Conservation (phyloP, 1,284 basidiomycete genomes). For the Moesziomyces sp. region DNA sequence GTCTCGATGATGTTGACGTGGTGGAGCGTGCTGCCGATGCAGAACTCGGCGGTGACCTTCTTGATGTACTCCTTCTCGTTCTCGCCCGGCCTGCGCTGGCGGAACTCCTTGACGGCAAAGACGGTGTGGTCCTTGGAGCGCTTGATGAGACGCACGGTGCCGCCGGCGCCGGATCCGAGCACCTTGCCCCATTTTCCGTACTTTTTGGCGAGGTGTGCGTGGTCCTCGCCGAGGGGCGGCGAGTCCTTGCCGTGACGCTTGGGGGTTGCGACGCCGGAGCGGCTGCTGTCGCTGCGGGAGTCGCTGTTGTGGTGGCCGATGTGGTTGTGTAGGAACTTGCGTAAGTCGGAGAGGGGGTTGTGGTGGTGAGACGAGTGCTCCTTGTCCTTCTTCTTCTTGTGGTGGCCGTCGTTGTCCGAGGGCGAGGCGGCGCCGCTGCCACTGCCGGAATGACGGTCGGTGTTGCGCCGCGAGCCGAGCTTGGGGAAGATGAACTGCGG, state of each 20-base stretch:
- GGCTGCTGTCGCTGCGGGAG: conserved; percentile 42
- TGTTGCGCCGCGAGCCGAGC: conserved; percentile 53
- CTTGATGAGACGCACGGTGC: conserved; percentile 96
- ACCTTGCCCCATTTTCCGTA: conserved; percentile 99
- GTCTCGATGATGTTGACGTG: conserved; percentile 98
- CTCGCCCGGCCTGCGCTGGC: conserved; percentile 86
- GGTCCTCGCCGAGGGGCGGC: conserved; percentile 70
- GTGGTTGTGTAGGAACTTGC: conserved; percentile 61
- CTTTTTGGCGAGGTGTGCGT: conserved; percentile 94
- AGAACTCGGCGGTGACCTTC: conserved; percentile 98
- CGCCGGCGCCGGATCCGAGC: conserved; percentile 94
- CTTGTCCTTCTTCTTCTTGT: conserved; percentile 57
- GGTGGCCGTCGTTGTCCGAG: conserved; percentile 31
- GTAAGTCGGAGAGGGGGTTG: conserved; percentile 56
- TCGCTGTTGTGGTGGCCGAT: conserved; percentile 62
- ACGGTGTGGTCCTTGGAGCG: conserved; percentile 74
- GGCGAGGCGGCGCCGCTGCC: conserved; percentile 39
- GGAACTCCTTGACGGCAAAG: conserved; percentile 97
- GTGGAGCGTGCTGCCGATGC: conserved; percentile 83
- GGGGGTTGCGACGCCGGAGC: conserved; percentile 51
- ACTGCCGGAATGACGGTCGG: conserved; percentile 21
- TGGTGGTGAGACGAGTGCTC: conserved; percentile 49
- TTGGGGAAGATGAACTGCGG: conserved; percentile 65
- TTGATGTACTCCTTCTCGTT: conserved; percentile 97
- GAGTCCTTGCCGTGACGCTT: conserved; percentile 64